Evolutionary conservation across 768 basidiomycete genomes (phyloP).

Genomic region (Tricholoma terreum): DNA sequence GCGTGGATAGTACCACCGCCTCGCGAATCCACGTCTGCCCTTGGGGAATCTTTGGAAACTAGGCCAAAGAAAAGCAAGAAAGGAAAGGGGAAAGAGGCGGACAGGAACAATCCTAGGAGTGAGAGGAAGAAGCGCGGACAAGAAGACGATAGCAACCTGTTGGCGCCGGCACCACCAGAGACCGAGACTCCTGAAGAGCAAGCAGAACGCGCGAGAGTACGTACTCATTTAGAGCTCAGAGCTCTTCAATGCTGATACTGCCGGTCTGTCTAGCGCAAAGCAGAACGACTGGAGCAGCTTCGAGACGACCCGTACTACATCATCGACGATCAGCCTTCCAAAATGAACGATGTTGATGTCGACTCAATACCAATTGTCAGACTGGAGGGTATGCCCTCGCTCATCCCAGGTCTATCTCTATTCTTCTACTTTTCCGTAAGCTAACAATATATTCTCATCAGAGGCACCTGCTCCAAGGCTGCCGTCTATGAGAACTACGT

Average conservation of each 20-base stretch:
- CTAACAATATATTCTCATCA: conserved; percentile 9
- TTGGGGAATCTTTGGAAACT: conserved; percentile 33
- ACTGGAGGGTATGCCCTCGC: conserved; percentile 68
- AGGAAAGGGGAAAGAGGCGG: conserved; percentile 28
- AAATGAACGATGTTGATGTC: conserved; percentile 52
- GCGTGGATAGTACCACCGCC: conserved; percentile 76
- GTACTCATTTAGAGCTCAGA: conserved; percentile 13
- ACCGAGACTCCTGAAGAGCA: conserved; percentile 57
- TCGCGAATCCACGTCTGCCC: conserved; percentile 31
- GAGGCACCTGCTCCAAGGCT: conserved; percentile 33
- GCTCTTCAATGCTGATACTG: background rate
- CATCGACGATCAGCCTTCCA: conserved; percentile 51
- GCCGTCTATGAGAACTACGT: conserved; percentile 42
- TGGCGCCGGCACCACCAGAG: conserved; percentile 37
- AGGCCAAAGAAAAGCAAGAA: conserved; percentile 49
- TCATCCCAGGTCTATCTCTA: conserved; percentile 25
- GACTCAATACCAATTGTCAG: conserved; percentile 90
- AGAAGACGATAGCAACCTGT: conserved; percentile 28
- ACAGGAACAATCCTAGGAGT: conserved; percentile 22
- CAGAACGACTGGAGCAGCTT: conserved; percentile 70
- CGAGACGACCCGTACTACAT: conserved; percentile 93
- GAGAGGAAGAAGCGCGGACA: conserved; percentile 34
- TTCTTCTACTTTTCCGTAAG: background rate
- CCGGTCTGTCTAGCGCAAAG: conserved; percentile 52
- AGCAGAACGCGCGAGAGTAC: conserved; percentile 61